Base-by-base conservation (phyloP, 192 early-diverging fungal species). In the Endogone sp. region DNA sequence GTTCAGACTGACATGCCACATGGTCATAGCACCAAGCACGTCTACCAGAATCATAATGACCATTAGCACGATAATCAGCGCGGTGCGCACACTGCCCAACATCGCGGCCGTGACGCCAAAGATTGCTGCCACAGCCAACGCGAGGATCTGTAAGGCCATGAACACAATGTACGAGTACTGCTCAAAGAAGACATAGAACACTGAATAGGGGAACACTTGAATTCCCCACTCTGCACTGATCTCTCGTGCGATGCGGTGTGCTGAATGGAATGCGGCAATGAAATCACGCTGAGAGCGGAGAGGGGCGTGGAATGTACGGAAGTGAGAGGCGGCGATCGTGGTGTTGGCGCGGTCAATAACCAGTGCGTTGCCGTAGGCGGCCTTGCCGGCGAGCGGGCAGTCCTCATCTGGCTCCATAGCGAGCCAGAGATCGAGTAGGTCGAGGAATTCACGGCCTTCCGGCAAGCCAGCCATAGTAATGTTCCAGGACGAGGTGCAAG, bases 121-220 rank as follows among this genome's bases (percentile, higher is more conserved):
- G 44, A 89, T 85, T 2, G 86, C 69, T 22, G 82, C 3, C 61
- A 84, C 76, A 20, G 84, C 88, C 27, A 83, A 71, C 3, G 74
- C 59, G 24, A 89, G 65, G 6, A 88, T 73, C 8, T 84, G 73
- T 11, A 79, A 29, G 3, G 86, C 79, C 73, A 88, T 71, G 4
- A 68, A 55, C 3, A 83, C 75, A 29, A 89, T 85, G 27, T 81
- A 75, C 9, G 80, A 69, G 56, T 89, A 89, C 74, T 89, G 88
- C 65, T 86, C 88, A 71, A 89, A 89, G 71, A 89, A 89, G 58
- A 87, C 79, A 65, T 89, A 87, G 66, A 85, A 88, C 3, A 88
- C 76, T 0, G 86, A 86, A 63, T 89, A 89, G 0, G 86, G 83
- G 58, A 83, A 87, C 3, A 89, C 85, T 20, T 75, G 74, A 3